These are phyloP conservation scores for Allomyces macrogynus DNA, from an alignment of 192 early-diverging fungal species.

Conservation along the genomic window DNA sequence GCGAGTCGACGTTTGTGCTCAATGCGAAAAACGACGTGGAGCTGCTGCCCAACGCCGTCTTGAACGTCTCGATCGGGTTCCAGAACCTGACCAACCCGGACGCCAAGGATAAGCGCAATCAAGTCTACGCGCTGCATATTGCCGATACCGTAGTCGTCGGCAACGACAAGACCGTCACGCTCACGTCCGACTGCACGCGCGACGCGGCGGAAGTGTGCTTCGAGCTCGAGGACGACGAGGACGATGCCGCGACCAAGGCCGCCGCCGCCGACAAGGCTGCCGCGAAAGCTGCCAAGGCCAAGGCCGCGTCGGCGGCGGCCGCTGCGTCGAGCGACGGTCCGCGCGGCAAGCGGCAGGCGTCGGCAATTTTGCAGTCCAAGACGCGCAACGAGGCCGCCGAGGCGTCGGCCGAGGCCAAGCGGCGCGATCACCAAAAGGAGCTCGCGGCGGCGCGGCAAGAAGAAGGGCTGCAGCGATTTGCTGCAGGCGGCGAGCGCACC, in stretches of 20 bases:
- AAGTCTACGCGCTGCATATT: conserved; percentile 58
- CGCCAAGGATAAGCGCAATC: conserved; percentile 30
- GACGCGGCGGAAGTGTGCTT: conserved; percentile 24
- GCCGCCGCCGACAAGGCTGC: neutral
- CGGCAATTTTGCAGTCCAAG: conserved; percentile 51
- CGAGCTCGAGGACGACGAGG: conserved; percentile 21
- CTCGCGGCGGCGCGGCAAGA: conserved; percentile 50
- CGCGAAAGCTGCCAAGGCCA: neutral
- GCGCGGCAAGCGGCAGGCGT: conserved; percentile 19
- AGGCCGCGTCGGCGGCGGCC: conserved; percentile 4
- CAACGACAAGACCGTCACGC: conserved; percentile 24
- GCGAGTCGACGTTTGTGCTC: conserved; percentile 62
- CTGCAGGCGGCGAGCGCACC: conserved; percentile 23
- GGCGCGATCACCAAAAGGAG: conserved; percentile 74
- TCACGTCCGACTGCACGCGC: conserved; percentile 24
- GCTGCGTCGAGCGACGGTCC: conserved; percentile 6
- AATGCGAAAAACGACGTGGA: conserved; percentile 41
- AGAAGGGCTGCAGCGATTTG: conserved; percentile 63
- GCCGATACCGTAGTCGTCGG: conserved; percentile 70
- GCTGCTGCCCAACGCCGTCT: conserved; percentile 60
- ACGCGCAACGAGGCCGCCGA: conserved; percentile 66
- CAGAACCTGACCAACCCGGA: conserved; percentile 59
- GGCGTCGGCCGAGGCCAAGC: conserved; percentile 50
- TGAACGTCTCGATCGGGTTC: conserved; percentile 71
- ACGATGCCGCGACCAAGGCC: conserved; percentile 9